Evolutionary conservation across 441 rosid species (phyloP), one percentile per base, ranked within the genome.

Genomic region (Adansonia madagascariensis): DNA sequence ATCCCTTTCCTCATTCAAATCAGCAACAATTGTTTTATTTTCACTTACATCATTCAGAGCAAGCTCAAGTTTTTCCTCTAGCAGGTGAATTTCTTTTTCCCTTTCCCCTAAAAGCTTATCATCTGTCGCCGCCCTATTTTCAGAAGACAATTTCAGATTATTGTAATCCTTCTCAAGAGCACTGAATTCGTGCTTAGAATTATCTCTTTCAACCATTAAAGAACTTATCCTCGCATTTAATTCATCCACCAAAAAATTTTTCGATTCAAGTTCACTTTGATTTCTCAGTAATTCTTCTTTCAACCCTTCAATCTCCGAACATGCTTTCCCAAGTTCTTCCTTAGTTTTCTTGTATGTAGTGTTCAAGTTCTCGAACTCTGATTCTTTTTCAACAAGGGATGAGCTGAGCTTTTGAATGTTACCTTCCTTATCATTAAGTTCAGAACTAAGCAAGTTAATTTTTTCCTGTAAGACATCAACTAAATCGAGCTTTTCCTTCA

Each of bases 401-500:
- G 88, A 83, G 53, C 81, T 81, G 76, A 92, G 85, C 59, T 78
- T 85, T 75, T 80, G 88, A 73, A 84, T 61, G 63, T 62, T 82
- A 43, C 84, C 89, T 82, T 91, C 91, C 79, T 75, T 91, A 49
- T 88, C 94, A 76, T 85, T 85, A 79, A 94, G 79, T 87, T 94
- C 97, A 63, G 81, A 74, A 76, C 84, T 84, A 66, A 94, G 89
- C 78, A 82, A 84, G 76, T 82, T 84, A 53, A 86, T 75, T 80
- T 78, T 87, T 72, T 89, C 94, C 78, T 96, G 88, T 68, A 92
- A 79, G 69, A 57, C 78, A 66, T 89, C 92, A 75, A 87, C 68
- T 56, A 81, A 80, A 46, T 76, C 80, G 46, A 91, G 77, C 75
- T 88, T 96, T 84, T 86, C 91, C 78, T 80, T 86, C 73, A 89